phyloP scores from a whole-genome alignment of 768 basidiomycete genomes.

The Favolaschia claudopus region DNA sequence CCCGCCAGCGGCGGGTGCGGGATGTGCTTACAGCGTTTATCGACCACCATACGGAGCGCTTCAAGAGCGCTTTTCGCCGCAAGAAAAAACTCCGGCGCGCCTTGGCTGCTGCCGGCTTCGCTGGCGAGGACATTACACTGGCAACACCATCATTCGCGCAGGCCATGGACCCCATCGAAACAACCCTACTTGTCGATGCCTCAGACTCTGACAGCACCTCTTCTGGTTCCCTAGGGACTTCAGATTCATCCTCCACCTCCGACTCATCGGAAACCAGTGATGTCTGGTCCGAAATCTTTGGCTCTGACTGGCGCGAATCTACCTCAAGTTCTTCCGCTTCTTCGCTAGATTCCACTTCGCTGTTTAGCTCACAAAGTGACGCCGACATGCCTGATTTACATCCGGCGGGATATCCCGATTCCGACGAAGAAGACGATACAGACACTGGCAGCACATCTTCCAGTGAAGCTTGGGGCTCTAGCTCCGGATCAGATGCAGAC shows the following conservation, averaged over 20 bases:
- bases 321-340: not conserved
- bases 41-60: not conserved
- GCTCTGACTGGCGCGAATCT: not conserved
- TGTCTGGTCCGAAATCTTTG: not conserved
- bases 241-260: not conserved
- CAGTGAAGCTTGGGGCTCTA: not conserved
- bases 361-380: too few species aligned
- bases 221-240: not conserved
- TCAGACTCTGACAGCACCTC: not conserved
- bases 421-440: not conserved
- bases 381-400: conserved; percentile 2
- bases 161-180: not conserved
- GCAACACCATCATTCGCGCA: not conserved
- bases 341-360: too few species aligned
- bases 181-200: not conserved
- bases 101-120: not conserved
- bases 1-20: not conserved
- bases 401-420: not conserved
- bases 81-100: not conserved
- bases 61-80: not conserved
- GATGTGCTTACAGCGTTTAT: not conserved
- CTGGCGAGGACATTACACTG: not conserved
- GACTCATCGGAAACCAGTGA: not conserved
- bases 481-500: not conserved
- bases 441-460: not conserved